Evolutionary conservation across 768 basidiomycete genomes (phyloP), one percentile per base, ranked within the genome.

Genomic region (Gymnopilus dilepis): DNA sequence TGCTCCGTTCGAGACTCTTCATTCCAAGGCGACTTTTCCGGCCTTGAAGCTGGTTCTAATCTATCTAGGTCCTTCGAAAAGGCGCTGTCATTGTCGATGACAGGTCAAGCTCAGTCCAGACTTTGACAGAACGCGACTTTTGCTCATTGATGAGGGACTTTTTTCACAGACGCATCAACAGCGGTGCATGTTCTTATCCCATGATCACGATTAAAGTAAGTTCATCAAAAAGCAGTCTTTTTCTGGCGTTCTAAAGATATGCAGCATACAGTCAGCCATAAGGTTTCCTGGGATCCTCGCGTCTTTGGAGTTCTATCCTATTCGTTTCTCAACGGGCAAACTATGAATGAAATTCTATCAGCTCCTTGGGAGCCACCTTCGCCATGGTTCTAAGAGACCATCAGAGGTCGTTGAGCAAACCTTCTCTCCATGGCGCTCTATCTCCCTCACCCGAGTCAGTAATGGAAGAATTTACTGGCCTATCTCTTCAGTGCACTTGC

Each of bases 111-210:
- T 24, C 22, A 33, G 21, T 34, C 33, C 21, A 53, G 31, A 15
- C 26, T 47, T 47, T n/a, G 47, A 50, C 47, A 50, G 47, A 26
- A 50, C 17, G 28, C 47, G 28, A 30, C 28, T 50, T 50, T 50
- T 28, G 17, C 19, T 41, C 40, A 41, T n/a, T 41, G 40, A 41
- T 41, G 15, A 31, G 11, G 15, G 7, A 37, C 34, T 37, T 37
- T 19, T 48, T 50, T 50, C 47, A 50, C 47, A 50, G 47, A 31
- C 47, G 47, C 47, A 50, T 50, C 47, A 50, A 30, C 47, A 50
- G 47, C 47, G 47, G 30, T 13, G 31, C 28, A 15, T 31, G 47
- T 50, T 31, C 17, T 31, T 30, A 15, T 50, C 47, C n/a, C 47
- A 50, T 50, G 47, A 50, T n/a, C 47, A 50, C 7, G 31, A 50